Conservation (phyloP, 768 basidiomycete species). For the Russula virescens region DNA sequence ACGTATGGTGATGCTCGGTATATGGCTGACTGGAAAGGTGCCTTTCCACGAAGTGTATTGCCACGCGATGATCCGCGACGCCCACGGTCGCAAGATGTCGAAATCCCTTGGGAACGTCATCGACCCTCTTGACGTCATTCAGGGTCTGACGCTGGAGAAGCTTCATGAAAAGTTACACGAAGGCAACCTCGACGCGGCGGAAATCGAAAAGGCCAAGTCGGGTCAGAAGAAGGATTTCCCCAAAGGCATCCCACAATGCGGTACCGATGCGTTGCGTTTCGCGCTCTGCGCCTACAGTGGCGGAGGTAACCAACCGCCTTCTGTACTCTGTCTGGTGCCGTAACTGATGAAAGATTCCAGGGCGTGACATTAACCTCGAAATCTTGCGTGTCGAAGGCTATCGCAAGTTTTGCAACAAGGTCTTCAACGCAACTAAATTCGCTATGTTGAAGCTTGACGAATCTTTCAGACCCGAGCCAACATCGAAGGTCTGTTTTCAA, state of each 20-base stretch:
- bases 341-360: conserved; percentile 35
- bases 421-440: conserved; percentile 98
- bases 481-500: conserved; percentile 50
- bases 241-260: conserved; percentile 98
- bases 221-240: conserved; percentile 99
- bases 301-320: conserved; percentile 55
- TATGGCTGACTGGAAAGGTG: conserved; percentile 82
- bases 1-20: conserved; percentile 92
- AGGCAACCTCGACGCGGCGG: conserved; percentile 91
- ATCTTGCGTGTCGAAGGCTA: conserved; percentile 96
- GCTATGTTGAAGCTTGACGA: conserved; percentile 97
- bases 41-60: conserved; percentile 96
- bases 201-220: conserved; percentile 82
- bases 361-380: conserved; percentile 95
- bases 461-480: conserved; percentile 67
- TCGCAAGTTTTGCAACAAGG: conserved; percentile 99
- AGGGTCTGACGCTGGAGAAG: conserved; percentile 70
- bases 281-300: conserved; percentile 92
- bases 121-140: conserved; percentile 93
- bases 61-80: conserved; percentile 98
- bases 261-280: conserved; percentile 93
- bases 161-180: conserved; percentile 82
- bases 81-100: conserved; percentile 98
- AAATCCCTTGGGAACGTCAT: conserved; percentile 98
- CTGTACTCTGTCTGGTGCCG: not conserved